Evolutionary conservation across 2,329 filamentous ascomycete species (phyloP).

Genomic region (Laburnicola sp.): DNA sequence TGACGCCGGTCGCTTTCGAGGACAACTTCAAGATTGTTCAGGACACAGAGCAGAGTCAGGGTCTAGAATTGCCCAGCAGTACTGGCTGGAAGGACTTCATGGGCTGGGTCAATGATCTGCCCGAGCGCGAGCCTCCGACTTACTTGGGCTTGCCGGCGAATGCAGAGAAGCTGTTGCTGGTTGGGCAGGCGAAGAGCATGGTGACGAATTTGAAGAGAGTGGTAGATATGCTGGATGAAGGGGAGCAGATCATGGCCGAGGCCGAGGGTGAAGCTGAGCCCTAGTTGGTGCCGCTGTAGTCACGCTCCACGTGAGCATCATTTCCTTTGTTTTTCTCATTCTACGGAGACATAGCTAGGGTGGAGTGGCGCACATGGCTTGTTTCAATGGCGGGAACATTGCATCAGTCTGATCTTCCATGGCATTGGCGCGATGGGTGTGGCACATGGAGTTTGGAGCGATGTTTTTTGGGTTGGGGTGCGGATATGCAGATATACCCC

Average conservation of each 20-base stretch:
- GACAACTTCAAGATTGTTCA: constrained; percentile 88
- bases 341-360: neutral
- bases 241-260: constrained; percentile 84
- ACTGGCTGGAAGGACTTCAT: constrained; percentile 85
- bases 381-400: neutral
- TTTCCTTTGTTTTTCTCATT: constrained; percentile 7
- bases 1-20: constrained; percentile 89
- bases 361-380: neutral
- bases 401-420: constrained; percentile 2
- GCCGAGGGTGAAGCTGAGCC: constrained; percentile 22
- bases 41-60: constrained; percentile 55
- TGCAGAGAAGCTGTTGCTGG: constrained; percentile 90
- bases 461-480: constrained; percentile 5
- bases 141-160: constrained; percentile 93
- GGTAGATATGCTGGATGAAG: constrained; percentile 86
- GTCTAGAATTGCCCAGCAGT: constrained; percentile 74
- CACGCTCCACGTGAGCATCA: neutral
- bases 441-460: constrained; percentile 1
- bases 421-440: neutral
- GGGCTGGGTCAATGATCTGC: constrained; percentile 86
- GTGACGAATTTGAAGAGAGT: constrained; percentile 83
- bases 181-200: constrained; percentile 83
- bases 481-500: constrained; percentile 17
- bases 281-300: neutral
- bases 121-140: constrained; percentile 93